Evolutionary conservation across 345 rosid genomes (phyloP).

Genomic region (Aquilaria sinensis): DNA sequence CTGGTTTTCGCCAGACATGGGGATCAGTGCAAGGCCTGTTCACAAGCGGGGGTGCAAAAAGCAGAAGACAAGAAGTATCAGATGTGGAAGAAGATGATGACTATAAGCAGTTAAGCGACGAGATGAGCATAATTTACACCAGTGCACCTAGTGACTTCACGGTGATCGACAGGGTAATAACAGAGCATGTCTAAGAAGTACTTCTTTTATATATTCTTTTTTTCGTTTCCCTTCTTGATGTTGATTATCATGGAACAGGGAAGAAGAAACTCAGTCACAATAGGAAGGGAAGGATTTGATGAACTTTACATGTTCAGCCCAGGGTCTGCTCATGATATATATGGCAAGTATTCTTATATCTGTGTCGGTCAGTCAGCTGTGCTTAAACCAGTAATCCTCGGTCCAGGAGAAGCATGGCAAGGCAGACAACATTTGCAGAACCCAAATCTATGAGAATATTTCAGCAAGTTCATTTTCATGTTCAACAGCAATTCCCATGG

Average conservation of each 20-base stretch:
- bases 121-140: constrained; percentile 79
- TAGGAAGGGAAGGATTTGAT: constrained; percentile 63
- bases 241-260: constrained; percentile 43
- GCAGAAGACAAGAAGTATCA: constrained; percentile 24
- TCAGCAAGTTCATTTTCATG: background rate
- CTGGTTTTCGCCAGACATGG: constrained; percentile 17
- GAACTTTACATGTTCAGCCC: constrained; percentile 84
- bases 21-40: constrained; percentile 12
- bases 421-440: constrained; percentile 64
- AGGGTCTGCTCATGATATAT: constrained; percentile 60
- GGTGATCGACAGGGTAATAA: constrained; percentile 63
- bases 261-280: constrained; percentile 67
- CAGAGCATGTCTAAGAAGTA: no score
- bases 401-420: constrained; percentile 63
- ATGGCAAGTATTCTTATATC: constrained; percentile 63
- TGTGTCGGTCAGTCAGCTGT: constrained; percentile 63
- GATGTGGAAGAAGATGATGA: constrained; percentile 62
- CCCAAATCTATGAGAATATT: constrained; percentile 45
- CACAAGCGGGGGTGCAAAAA: constrained; percentile 6
- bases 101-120: constrained; percentile 52
- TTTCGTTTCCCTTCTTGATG: background rate
- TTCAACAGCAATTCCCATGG: background rate
- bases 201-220: no score
- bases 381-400: constrained; percentile 48
- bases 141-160: constrained; percentile 64